These are phyloP conservation scores for Aspergillus alliaceus DNA, from an alignment of 2,329 filamentous ascomycete species.

Conservation along the genomic window DNA sequence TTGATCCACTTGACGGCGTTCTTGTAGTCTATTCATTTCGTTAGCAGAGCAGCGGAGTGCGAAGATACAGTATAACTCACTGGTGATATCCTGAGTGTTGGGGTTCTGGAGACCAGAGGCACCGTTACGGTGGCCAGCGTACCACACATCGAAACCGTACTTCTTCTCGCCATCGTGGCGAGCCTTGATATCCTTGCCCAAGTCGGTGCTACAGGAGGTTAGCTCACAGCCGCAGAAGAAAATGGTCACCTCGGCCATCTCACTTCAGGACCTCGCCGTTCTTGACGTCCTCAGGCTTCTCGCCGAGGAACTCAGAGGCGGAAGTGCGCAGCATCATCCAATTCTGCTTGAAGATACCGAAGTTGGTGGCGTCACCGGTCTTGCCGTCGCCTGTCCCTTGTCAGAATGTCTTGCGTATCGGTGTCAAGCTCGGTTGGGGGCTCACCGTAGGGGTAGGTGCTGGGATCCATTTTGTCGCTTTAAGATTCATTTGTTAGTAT, in stretches of 20 bases:
- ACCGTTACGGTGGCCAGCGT: conserved; percentile 24
- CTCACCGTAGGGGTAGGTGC: conserved; percentile 18
- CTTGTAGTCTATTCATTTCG: conserved; percentile 21
- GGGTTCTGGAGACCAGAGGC: conserved; percentile 20
- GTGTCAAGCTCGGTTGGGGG: neutral
- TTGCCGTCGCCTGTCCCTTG: conserved; percentile 24
- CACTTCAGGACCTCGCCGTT: conserved; percentile 31
- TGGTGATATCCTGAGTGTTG: conserved; percentile 11
- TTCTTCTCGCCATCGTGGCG: conserved; percentile 2
- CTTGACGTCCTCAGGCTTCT: conserved; percentile 20
- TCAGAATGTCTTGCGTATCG: neutral
- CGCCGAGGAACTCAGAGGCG: conserved; percentile 23
- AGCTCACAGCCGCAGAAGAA: no score
- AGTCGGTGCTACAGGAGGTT: conserved; percentile 11
- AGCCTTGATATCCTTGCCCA: conserved; percentile 20
- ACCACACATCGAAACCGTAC: conserved; percentile 26
- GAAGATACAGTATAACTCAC: neutral
- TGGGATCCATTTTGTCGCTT: conserved; percentile 11
- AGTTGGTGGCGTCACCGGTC: conserved; percentile 27
- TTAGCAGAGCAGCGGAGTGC: neutral
- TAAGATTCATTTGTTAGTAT: neutral
- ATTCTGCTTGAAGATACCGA: conserved; percentile 35
- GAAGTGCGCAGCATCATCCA: conserved; percentile 30
- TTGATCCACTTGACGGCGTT: conserved; percentile 28
- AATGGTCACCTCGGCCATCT: no score